A percentile compares a stretch with the other conserved stretches of the same genome.
These are phyloP conservation scores for Crataegus laevigata DNA, from an alignment of 306 rosid species.

Conservation along the genomic window DNA sequence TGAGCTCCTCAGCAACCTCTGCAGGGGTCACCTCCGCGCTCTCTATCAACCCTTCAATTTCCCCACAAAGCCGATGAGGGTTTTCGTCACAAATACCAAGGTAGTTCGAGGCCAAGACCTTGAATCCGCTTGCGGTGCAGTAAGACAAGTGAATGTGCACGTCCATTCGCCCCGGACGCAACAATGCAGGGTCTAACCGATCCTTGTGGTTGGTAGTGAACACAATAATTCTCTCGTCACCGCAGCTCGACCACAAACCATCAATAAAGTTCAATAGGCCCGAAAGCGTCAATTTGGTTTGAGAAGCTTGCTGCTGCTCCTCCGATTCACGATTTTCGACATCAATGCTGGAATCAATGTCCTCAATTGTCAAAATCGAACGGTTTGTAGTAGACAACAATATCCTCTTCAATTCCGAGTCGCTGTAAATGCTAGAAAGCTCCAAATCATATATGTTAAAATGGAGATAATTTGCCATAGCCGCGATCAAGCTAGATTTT, in stretches of 20 bases:
- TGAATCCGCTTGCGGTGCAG: conserved; percentile 26
- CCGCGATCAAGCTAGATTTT: conserved; percentile 36
- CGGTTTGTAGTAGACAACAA: conserved; percentile 26
- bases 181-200: conserved; percentile 39
- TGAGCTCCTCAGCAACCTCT: conserved; percentile 40
- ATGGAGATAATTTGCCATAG: conserved; percentile 43
- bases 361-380: conserved; percentile 40
- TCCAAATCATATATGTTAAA: conserved; percentile 36
- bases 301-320: too few relatives aligned
- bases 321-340: too few relatives aligned
- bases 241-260: conserved; percentile 57
- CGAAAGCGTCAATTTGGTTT: conserved; percentile 7
- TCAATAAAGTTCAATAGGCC: conserved; percentile 46
- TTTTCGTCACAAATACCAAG: conserved; percentile 20
- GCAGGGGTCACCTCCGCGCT: conserved; percentile 38
- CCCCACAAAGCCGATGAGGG: conserved; percentile 1
- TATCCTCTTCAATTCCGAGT: conserved; percentile 17
- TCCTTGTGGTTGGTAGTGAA: conserved; percentile 59
- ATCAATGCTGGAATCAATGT: conserved; percentile 26
- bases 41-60: conserved; percentile 31
- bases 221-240: conserved; percentile 52
- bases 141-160: conserved; percentile 46
- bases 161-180: conserved; percentile 56
- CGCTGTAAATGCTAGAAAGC: conserved; percentile 12
- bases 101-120: conserved; percentile 30